phyloP scores from a whole-genome alignment of 164 flowering plant genomes.

The Liquidambar formosana region DNA sequence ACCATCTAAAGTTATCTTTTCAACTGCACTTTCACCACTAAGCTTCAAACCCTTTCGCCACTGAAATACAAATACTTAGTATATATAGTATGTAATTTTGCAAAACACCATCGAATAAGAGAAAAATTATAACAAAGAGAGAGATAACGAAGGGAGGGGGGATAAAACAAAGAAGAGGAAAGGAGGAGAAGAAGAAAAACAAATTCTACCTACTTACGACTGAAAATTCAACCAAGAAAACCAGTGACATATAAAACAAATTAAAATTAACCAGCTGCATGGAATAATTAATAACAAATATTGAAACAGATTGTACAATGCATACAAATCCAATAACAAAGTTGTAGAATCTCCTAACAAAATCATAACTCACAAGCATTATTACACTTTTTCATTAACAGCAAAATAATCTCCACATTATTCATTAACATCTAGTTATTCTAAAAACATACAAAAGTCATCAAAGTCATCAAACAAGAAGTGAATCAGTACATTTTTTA shows the following conservation, averaged over 20 bases:
- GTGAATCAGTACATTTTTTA: too few relatives aligned
- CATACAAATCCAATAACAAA: background rate
- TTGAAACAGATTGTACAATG: background rate
- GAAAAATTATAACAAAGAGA: background rate
- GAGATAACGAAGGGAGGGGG: too few relatives aligned
- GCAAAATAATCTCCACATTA: too few relatives aligned
- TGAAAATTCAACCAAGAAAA: background rate
- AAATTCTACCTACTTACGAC: background rate
- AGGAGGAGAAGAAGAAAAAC: background rate
- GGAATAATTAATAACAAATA: background rate
- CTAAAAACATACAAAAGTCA: too few relatives aligned
- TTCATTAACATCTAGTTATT: too few relatives aligned
- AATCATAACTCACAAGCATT: too few relatives aligned
- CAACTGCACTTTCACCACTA: slow-evolving; percentile 93
- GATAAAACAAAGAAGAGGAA: background rate
- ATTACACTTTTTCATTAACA: too few relatives aligned
- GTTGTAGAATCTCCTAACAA: background rate
- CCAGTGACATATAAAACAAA: background rate
- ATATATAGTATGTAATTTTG: background rate
- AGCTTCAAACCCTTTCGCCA: slow-evolving; percentile 97
- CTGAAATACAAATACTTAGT: slow-evolving; percentile 40
- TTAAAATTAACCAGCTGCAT: background rate
- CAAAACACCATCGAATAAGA: background rate
- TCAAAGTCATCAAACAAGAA: too few relatives aligned
- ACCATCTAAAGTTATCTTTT: slow-evolving; percentile 85